Evolutionary conservation across 108 stramenopile species (phyloP).

Genomic region (Conticribra guillardii): DNA sequence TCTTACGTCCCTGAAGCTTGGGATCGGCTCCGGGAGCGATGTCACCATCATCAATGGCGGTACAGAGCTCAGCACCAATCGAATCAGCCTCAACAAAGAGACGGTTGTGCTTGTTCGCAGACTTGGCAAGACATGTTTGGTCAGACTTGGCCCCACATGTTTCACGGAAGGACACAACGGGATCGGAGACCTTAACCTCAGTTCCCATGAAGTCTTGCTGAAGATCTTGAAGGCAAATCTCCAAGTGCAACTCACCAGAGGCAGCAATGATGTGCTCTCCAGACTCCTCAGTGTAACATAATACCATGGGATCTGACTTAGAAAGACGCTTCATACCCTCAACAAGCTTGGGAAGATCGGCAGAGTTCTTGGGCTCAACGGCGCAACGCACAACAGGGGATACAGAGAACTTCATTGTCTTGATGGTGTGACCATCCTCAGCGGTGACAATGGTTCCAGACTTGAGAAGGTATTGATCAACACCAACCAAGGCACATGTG

Average conservation of each 20-base stretch:
- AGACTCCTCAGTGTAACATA: conserved; percentile 99
- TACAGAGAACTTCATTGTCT: conserved; percentile 99
- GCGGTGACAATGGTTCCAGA: conserved; percentile 98
- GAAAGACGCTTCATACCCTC: conserved; percentile 99
- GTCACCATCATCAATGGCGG: conserved; percentile 97
- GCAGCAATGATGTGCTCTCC: conserved; percentile 99
- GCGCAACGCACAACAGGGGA: conserved; percentile 99
- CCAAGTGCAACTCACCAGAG: conserved; percentile 99
- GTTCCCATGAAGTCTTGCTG: conserved; percentile 99
- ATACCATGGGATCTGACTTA: conserved; percentile 99
- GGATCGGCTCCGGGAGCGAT: conserved; percentile 87
- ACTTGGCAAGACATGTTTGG: conserved; percentile 97
- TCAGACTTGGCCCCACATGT: conserved; percentile 93
- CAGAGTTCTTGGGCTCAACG: conserved; percentile 99
- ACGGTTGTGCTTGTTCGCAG: conserved; percentile 99
- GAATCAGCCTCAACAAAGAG: conserved; percentile 94
- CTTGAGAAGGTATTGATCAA: conserved; percentile 99
- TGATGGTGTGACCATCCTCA: conserved; percentile 96
- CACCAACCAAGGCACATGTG: conserved; percentile 99
- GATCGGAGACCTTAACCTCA: conserved; percentile 98
- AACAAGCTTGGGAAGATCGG: conserved; percentile 99
- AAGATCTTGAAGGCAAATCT: conserved; percentile 99
- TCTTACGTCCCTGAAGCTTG: conserved; percentile 93
- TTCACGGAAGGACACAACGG: conserved; percentile 99
- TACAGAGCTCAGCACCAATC: conserved; percentile 88